Evolutionary conservation across 148 eudicot genomes (phyloP).

Genomic region (Spergularia marina): DNA sequence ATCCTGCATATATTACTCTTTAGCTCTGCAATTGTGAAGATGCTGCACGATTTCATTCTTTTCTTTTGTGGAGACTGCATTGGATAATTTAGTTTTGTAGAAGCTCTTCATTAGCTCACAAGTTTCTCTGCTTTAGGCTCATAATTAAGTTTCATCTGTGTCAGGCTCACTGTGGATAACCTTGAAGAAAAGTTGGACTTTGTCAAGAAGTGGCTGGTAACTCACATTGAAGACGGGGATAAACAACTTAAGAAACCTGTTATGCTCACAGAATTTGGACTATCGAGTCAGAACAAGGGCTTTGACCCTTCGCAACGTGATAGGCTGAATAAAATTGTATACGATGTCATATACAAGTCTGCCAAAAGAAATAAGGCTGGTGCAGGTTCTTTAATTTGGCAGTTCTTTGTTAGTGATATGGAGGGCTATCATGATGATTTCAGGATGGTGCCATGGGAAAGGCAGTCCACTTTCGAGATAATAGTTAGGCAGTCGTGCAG

Average conservation of each 20-base stretch:
- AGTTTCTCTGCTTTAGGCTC: slow-evolving; percentile 42
- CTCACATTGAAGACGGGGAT: slow-evolving; percentile 91
- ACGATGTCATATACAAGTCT: slow-evolving; percentile 56
- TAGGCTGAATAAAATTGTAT: slow-evolving; percentile 51
- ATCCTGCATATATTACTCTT: not conserved
- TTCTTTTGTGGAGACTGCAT: too few species aligned
- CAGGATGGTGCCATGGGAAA: slow-evolving; percentile 74
- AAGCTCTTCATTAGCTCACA: not conserved
- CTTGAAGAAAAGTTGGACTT: slow-evolving; percentile 70
- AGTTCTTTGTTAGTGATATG: slow-evolving; percentile 87
- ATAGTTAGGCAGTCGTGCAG: slow-evolving; percentile 72
- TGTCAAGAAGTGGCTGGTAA: slow-evolving; percentile 62
- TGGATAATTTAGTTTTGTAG: not conserved
- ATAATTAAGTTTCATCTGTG: slow-evolving; percentile 2
- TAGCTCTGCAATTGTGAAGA: not conserved
- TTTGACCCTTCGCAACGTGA: slow-evolving; percentile 68
- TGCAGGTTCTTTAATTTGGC: slow-evolving; percentile 82
- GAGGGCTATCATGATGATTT: slow-evolving; percentile 75
- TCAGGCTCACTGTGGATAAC: slow-evolving; percentile 51
- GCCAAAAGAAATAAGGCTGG: slow-evolving; percentile 61
- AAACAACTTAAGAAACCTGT: slow-evolving; percentile 73
- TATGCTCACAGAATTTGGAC: slow-evolving; percentile 81
- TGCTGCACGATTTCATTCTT: not conserved
- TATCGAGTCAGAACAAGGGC: slow-evolving; percentile 59
- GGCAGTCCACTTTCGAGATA: slow-evolving; percentile 48